Conservation (phyloP, 192 early-diverging fungal species). For the Gaertneriomyces sp. region DNA sequence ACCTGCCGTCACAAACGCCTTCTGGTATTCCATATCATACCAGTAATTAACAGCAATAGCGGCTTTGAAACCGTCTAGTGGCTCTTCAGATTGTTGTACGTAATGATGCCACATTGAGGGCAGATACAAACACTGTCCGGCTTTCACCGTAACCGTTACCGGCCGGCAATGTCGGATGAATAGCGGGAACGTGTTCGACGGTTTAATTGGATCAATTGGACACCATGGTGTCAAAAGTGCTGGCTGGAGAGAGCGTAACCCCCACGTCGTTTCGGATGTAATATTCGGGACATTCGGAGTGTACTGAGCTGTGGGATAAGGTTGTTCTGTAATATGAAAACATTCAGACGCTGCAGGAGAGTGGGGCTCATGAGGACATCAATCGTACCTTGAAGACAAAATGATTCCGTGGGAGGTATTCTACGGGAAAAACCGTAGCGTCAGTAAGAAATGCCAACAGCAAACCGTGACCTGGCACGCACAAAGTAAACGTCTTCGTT, state of each 20-base stretch:
- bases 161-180: slow-evolving; percentile 10
- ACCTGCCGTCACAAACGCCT: neutral
- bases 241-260: slow-evolving; percentile 8
- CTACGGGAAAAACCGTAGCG: neutral
- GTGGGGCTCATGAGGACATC: no score
- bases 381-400: no score
- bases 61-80: slow-evolving; percentile 15
- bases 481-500: slow-evolving; percentile 45
- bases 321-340: slow-evolving; percentile 15
- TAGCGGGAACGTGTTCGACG: slow-evolving; percentile 17
- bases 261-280: slow-evolving; percentile 10
- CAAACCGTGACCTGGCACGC: neutral
- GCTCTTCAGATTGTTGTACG: slow-evolving; percentile 35
- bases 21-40: slow-evolving; percentile 45
- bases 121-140: slow-evolving; percentile 46
- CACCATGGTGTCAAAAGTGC: slow-evolving; percentile 24
- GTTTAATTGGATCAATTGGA: slow-evolving; percentile 21
- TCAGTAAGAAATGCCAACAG: neutral
- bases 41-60: slow-evolving; percentile 53
- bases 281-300: slow-evolving; percentile 2
- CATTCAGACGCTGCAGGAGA: neutral
- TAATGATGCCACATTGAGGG: slow-evolving; percentile 49
- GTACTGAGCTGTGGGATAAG: slow-evolving; percentile 32
- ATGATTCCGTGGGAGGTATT: slow-evolving; percentile 35
- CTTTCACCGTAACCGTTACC: slow-evolving; percentile 23